Evolutionary conservation across 306 rosid species (phyloP).

Genomic region (Styphnolobium japonicum): DNA sequence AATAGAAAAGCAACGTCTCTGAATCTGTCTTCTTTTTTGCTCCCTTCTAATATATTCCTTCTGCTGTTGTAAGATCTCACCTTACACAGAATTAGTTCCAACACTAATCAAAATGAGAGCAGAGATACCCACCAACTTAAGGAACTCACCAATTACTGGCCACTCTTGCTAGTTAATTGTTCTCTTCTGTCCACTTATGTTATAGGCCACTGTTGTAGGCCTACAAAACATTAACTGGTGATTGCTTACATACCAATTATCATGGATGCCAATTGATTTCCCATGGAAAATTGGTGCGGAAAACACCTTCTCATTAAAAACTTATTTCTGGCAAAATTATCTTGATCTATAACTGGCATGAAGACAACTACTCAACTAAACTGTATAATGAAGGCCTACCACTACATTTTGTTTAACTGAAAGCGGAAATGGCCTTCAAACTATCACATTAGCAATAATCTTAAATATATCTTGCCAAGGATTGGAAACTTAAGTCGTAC

Average conservation of each 20-base stretch:
- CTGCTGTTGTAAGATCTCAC: neutral
- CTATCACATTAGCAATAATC: neutral
- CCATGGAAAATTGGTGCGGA: neutral
- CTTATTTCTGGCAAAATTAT: neutral
- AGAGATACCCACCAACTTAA: neutral
- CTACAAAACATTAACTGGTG: neutral
- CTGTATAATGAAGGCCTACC: neutral
- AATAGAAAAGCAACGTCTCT: neutral
- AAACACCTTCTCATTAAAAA: neutral
- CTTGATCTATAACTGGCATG: neutral
- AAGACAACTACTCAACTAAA: neutral
- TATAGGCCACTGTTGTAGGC: neutral
- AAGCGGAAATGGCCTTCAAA: neutral
- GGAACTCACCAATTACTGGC: neutral
- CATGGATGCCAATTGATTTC: neutral
- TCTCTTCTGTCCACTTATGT: slow-evolving; percentile 1
- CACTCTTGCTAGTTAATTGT: neutral
- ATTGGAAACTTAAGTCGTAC: neutral
- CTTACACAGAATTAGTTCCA: neutral
- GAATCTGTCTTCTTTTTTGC: neutral
- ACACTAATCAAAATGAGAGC: neutral
- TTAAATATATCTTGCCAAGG: neutral
- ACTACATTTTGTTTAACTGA: neutral
- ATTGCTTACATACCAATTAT: neutral
- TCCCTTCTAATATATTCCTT: neutral